Base-by-base conservation (phyloP, 208 protist genomes). In the Trypanosoma rangeli region DNA sequence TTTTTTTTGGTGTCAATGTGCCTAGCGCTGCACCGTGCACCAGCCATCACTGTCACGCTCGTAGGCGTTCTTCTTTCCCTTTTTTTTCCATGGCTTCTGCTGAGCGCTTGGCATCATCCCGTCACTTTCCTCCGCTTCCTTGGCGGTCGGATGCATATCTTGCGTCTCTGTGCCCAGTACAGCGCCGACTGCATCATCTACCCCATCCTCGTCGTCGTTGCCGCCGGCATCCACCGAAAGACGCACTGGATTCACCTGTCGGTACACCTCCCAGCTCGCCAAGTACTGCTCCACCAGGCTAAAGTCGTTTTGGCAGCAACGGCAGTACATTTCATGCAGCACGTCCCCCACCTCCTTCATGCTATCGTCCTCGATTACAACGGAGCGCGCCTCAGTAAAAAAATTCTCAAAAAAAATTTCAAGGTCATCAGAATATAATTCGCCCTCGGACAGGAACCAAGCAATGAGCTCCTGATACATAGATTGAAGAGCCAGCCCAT, bases 361-460 rank as follows among this genome's bases (percentile, higher is more conserved):
- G 77, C 90, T 95, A 52, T 93, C 90, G 52, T 95, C 90, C 73
- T 95, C 84, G n/a, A 95, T 79, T 33, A 81, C 31, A 50, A 93
- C 90, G 20, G 76, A 81, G 29, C 84, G 85, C 15, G 79, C 76
- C 39, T 76, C 78, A 49, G 76, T 73, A 61, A 93, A 95, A 67
- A 95, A 95, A 48, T 94, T 83, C 55, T 95, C 87, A 62, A 95
- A 95, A 72, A 87, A 92, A n/a, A 84, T 49, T 79, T 95, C 84
- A 61, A 95, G 70, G 58, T 95, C 90, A 59, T 95, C 90, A 22
- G 82, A 78, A 76, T 86, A 95, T 16, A 95, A 80, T 58, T 95
- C 90, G 42, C 90, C 90, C 28, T 90, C 80, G 2, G 65, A 61
- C 62, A 79, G 68, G 64, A 89, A 83, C 86, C 87, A 93, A 16